A percentile compares a stretch with the other conserved stretches of the same genome.
Conservation (phyloP, 2,329 filamentous ascomycete species). For the Fusarium protoensiforme region DNA sequence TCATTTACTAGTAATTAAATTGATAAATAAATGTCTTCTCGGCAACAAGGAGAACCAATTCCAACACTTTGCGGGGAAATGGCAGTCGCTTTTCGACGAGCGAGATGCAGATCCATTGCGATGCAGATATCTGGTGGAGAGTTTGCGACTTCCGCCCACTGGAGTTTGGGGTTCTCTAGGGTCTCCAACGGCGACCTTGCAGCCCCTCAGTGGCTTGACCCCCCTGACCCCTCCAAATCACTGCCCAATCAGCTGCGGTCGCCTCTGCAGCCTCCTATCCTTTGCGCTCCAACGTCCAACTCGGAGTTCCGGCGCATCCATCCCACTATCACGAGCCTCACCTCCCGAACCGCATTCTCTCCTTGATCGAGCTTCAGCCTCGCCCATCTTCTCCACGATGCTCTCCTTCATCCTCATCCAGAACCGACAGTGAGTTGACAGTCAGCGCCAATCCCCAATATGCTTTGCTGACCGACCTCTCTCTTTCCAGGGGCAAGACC, state of each 20-base stretch:
- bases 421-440: constrained; percentile 78
- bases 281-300: not conserved
- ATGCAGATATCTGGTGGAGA: not conserved
- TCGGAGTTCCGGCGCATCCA: constrained; percentile 25
- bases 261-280: constrained; percentile 31
- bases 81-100: not conserved
- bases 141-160: not conserved
- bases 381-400: constrained; percentile 52
- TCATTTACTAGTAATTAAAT: not conserved
- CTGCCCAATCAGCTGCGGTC: constrained; percentile 25
- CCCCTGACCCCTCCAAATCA: not conserved
- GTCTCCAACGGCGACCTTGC: constrained; percentile 24
- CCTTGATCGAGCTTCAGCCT: constrained; percentile 3
- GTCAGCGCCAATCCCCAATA: not conserved
- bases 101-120: not conserved
- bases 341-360: constrained; percentile 2
- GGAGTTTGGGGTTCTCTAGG: constrained; percentile 9
- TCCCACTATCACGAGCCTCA: constrained; percentile 21
- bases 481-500: constrained; percentile 84
- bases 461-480: not conserved
- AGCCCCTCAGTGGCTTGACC: constrained; percentile 14
- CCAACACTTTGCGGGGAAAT: not conserved
- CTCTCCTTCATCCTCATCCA: constrained; percentile 92
- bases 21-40: not conserved
- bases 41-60: not conserved